phyloP scores from a whole-genome alignment of 441 rosid species.

The Adansonia gregorii region DNA sequence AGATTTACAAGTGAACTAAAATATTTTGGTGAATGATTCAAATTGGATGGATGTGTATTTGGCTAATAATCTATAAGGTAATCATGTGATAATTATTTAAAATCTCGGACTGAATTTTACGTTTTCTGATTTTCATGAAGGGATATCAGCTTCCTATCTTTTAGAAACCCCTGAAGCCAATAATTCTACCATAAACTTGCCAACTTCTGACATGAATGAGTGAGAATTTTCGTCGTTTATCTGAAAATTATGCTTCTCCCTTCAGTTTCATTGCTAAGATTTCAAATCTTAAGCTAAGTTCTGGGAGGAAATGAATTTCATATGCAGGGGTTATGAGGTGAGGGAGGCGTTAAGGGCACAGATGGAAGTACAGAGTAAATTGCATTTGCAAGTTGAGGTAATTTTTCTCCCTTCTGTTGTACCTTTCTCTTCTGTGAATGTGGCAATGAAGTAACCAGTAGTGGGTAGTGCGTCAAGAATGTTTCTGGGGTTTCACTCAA shows the following conservation, averaged over 20 bases:
- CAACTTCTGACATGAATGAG: constrained; percentile 54
- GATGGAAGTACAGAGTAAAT: constrained; percentile 75
- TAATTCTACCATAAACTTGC: constrained; percentile 41
- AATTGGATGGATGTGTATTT: constrained; percentile 12
- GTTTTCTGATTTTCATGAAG: constrained; percentile 31
- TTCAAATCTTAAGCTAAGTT: constrained; percentile 27
- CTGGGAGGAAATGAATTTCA: constrained; percentile 8
- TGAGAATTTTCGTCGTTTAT: constrained; percentile 34
- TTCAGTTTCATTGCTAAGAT: background rate
- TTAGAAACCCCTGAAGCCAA: constrained; percentile 45
- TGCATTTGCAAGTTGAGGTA: constrained; percentile 73
- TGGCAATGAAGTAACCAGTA: background rate
- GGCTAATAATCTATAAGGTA: constrained; percentile 6
- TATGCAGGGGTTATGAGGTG: constrained; percentile 60
- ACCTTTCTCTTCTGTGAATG: background rate
- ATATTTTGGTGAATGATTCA: constrained; percentile 2
- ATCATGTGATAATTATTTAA: background rate
- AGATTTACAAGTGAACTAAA: background rate
- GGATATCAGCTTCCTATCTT: constrained; percentile 54
- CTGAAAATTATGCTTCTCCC: constrained; percentile 1
- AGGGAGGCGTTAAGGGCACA: constrained; percentile 69
- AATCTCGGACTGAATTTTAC: constrained; percentile 24
- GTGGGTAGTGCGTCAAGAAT: background rate
- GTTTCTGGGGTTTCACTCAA: constrained; percentile 1
- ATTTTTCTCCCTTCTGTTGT: constrained; percentile 14